phyloP scores from a whole-genome alignment of 176 grass and related monocot genomes.

The Areca catechu region DNA sequence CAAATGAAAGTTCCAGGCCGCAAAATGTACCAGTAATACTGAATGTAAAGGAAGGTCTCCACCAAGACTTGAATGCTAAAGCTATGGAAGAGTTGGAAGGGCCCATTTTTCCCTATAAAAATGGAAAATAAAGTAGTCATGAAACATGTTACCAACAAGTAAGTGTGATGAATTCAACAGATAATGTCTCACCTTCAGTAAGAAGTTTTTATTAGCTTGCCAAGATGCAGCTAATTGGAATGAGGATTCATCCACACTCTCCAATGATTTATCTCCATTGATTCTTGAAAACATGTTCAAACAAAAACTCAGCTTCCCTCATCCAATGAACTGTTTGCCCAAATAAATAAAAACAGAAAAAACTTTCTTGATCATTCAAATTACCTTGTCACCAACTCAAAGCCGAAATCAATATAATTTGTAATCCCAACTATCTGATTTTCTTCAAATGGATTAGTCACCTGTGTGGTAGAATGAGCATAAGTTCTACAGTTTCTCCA shows the following conservation, averaged over 20 bases:
- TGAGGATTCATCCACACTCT: constrained; percentile 30
- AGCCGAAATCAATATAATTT: constrained; percentile 90
- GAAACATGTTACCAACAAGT: neutral
- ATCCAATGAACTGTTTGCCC: too few relatives aligned
- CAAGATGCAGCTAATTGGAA: constrained; percentile 91
- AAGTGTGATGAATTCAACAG: neutral
- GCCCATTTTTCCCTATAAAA: constrained; percentile 68
- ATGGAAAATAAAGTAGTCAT: constrained; percentile 3
- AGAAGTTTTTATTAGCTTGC: constrained; percentile 98
- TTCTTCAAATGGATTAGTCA: constrained; percentile 92
- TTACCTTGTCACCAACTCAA: constrained; percentile 78
- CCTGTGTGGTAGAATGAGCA: constrained; percentile 29
- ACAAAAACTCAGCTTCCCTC: too few relatives aligned
- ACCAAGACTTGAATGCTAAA: constrained; percentile 95
- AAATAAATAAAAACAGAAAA: neutral
- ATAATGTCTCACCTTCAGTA: constrained; percentile 58
- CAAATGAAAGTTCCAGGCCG: neutral
- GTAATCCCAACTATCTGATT: constrained; percentile 91
- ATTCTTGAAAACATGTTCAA: constrained; percentile 24
- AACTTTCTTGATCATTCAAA: constrained; percentile 6
- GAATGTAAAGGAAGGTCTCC: constrained; percentile 86
- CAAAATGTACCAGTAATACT: constrained; percentile 59
- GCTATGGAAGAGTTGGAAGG: constrained; percentile 61
- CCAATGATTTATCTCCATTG: constrained; percentile 40
- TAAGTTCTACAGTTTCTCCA: neutral